Conservation (phyloP, 1,284 basidiomycete species). For the Chondrostereum purpureum region DNA sequence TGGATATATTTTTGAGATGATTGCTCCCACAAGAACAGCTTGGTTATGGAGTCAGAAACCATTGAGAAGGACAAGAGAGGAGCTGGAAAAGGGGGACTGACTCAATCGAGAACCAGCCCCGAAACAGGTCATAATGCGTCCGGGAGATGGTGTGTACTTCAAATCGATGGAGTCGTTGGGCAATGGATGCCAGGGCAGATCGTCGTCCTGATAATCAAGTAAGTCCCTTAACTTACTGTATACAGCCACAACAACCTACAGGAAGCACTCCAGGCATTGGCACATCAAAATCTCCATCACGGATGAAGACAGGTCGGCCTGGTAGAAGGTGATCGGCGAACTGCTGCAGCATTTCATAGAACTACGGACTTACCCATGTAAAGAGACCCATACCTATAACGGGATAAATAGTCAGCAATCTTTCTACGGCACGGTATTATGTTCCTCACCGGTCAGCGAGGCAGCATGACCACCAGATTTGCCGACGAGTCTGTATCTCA, state of each 20-base stretch:
- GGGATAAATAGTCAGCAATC: constrained; percentile 4
- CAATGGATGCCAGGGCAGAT: constrained; percentile 49
- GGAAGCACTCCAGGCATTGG: constrained; percentile 54
- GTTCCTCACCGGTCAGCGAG: constrained; percentile 61
- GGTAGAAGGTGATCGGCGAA: constrained; percentile 9
- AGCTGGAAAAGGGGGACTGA: constrained; percentile 24
- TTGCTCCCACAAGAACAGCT: constrained; percentile 60
- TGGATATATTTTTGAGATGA: constrained; percentile 71
- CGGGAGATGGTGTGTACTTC: constrained; percentile 38
- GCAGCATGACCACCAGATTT: constrained; percentile 81
- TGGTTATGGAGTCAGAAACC: constrained; percentile 8
- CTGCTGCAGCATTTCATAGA: background rate
- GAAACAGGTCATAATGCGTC: constrained; percentile 51
- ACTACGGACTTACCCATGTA: constrained; percentile 51
- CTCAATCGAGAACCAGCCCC: constrained; percentile 56
- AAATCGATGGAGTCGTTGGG: constrained; percentile 30
- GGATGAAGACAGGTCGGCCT: constrained; percentile 67
- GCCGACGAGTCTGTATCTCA: constrained; percentile 71
- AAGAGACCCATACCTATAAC: constrained; percentile 51
- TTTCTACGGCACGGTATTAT: constrained; percentile 4
- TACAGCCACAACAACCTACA: constrained; percentile 23
- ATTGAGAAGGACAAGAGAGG: background rate
- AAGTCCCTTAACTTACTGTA: constrained; percentile 5
- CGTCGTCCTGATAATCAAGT: constrained; percentile 42
- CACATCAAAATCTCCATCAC: constrained; percentile 71